Percentiles rank a stretch among this genome's conserved stretches.
phyloP scores from a whole-genome alignment of 331 rosid genomes.

The Arachis monticola region DNA sequence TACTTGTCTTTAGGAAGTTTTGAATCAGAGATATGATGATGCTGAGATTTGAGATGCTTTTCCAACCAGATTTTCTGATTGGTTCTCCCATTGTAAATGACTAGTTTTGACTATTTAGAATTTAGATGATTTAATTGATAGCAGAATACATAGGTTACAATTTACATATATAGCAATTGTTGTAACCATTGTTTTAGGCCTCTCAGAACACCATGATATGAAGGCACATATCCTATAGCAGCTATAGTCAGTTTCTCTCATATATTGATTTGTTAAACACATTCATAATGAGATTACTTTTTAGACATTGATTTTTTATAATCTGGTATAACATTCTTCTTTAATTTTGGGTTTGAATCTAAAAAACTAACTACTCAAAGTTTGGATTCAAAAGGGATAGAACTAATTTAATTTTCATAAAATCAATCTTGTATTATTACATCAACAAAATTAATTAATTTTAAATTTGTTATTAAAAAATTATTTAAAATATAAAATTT shows the following conservation, averaged over 20 bases:
- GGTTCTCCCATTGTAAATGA: conserved; percentile 46
- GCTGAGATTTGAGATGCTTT: conserved; percentile 30
- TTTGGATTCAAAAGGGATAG: no score
- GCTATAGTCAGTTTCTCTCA: no score
- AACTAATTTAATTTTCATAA: no score
- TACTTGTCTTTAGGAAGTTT: no score
- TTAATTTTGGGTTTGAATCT: neutral
- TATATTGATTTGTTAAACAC: conserved; percentile 32
- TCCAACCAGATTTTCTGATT: conserved; percentile 36
- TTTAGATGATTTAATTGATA: neutral
- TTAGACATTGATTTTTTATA: neutral
- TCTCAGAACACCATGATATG: conserved; percentile 8
- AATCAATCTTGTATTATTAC: no score
- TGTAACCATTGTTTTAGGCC: conserved; percentile 47
- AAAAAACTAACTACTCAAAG: no score
- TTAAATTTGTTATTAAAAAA: no score
- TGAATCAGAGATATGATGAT: neutral
- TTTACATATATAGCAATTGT: no score
- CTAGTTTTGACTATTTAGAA: conserved; percentile 11
- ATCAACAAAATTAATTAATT: no score
- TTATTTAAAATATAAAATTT: no score
- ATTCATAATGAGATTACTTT: neutral
- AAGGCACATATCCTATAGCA: conserved; percentile 21
- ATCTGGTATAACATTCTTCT: conserved; percentile 18
- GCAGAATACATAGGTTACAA: no score